These are phyloP conservation scores for Suillus spraguei DNA, from an alignment of 768 basidiomycete genomes.

Conservation along the genomic window DNA sequence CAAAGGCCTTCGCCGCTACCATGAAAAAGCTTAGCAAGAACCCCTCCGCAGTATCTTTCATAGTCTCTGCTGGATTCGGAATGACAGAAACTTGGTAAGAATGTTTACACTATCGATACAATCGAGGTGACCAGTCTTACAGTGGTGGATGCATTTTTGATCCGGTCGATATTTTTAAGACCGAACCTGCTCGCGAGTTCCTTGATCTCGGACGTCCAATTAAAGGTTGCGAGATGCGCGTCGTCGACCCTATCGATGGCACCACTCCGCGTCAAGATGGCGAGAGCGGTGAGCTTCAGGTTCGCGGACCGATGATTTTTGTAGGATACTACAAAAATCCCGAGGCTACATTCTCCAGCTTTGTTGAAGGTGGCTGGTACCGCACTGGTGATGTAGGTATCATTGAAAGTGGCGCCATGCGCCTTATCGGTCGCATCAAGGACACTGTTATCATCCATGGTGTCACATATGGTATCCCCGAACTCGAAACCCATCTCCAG, in stretches of 20 bases:
- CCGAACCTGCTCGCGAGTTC: constrained; percentile 31
- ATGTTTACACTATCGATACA: not conserved
- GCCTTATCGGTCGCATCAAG: constrained; percentile 41
- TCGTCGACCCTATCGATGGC: constrained; percentile 35
- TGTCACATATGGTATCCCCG: constrained; percentile 38
- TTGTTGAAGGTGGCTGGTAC: constrained; percentile 56
- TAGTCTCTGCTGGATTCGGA: constrained; percentile 36
- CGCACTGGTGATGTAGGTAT: constrained; percentile 58
- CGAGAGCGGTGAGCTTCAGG: constrained; percentile 41
- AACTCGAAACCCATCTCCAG: constrained; percentile 40
- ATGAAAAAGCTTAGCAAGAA: constrained; percentile 32
- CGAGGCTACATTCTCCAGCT: constrained; percentile 47
- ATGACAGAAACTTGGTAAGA: constrained; percentile 47
- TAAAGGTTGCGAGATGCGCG: constrained; percentile 37
- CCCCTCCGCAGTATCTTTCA: constrained; percentile 16
- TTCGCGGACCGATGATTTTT: constrained; percentile 43
- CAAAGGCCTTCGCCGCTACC: constrained; percentile 37
- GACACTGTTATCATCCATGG: constrained; percentile 43
- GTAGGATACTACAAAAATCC: constrained; percentile 51
- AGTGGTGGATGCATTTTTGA: constrained; percentile 45
- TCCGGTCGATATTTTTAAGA: constrained; percentile 25
- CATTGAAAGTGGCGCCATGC: constrained; percentile 36
- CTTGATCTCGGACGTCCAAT: constrained; percentile 39
- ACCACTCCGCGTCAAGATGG: constrained; percentile 27
- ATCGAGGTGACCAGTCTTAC: not conserved